Evolutionary conservation across 2,329 filamentous ascomycete genomes (phyloP).

Genomic region (Penicillium sp.): DNA sequence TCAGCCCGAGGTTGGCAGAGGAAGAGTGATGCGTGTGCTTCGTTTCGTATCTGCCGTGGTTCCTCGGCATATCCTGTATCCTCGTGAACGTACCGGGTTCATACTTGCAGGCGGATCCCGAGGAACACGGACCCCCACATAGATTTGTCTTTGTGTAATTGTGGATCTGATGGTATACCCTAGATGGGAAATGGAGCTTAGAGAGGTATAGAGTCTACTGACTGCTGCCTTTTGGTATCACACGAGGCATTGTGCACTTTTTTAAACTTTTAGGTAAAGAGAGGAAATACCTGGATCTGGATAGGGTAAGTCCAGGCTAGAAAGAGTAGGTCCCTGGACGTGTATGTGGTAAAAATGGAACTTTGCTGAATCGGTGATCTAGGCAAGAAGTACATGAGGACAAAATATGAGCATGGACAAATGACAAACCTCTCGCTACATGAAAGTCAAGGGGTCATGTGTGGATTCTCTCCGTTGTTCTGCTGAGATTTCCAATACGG

Average conservation of each 20-base stretch:
- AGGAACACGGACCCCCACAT: not conserved
- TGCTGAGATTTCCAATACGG: not conserved
- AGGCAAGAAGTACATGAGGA: no score
- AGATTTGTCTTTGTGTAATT: not conserved
- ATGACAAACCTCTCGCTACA: not conserved
- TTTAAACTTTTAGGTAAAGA: not conserved
- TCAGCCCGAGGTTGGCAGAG: not conserved
- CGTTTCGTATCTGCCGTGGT: constrained; percentile 3
- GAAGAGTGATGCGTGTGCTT: not conserved
- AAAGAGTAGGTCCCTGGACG: no score
- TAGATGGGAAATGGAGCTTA: no score
- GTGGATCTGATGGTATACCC: not conserved
- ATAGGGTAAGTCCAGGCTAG: no score
- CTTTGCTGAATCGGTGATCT: no score
- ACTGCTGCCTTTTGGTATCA: not conserved
- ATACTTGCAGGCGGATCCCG: not conserved
- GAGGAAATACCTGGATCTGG: no score
- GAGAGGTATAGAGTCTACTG: not conserved
- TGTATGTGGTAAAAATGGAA: no score
- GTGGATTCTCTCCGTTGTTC: not conserved
- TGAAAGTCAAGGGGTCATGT: not conserved
- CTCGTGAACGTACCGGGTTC: not conserved
- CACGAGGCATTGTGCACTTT: not conserved
- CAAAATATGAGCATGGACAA: no score
- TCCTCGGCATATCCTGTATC: constrained; percentile 14